phyloP scores from a whole-genome alignment of 176 grass and related monocot genomes.

The Carex parvula region DNA sequence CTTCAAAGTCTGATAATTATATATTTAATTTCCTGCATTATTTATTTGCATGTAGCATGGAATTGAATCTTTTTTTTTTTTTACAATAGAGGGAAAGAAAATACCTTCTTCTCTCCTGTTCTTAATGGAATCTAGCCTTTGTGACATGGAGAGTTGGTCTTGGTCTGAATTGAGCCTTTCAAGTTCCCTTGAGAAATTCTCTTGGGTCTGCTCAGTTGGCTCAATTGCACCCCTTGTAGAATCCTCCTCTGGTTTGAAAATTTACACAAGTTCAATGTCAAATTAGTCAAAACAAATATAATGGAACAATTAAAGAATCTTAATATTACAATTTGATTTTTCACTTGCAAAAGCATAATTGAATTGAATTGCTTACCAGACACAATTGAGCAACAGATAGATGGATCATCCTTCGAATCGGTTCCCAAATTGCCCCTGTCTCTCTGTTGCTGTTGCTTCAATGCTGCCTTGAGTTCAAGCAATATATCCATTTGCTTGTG shows the following conservation, averaged over 20 bases:
- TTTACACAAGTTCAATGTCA: not conserved
- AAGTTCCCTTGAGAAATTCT: constrained; percentile 32
- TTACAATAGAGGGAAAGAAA: not conserved
- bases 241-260: constrained; percentile 49
- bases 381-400: constrained; percentile 76
- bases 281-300: not conserved
- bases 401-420: constrained; percentile 63
- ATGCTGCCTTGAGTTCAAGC: constrained; percentile 60
- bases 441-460: constrained; percentile 54
- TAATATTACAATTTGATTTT: not conserved
- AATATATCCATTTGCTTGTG: constrained; percentile 84
- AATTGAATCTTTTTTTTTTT: not conserved
- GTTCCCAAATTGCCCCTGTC: constrained; percentile 14
- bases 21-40: too few relatives aligned
- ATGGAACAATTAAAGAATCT: not conserved
- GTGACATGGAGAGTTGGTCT: constrained; percentile 37
- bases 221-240: constrained; percentile 33
- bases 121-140: constrained; percentile 36
- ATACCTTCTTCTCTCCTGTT: constrained; percentile 22
- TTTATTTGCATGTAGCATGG: not conserved
- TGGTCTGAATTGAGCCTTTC: constrained; percentile 30
- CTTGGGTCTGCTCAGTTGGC: constrained; percentile 44
- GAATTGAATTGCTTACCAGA: constrained; percentile 42
- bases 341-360: not conserved
- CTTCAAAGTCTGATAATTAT: too few relatives aligned